phyloP scores from a whole-genome alignment of 208 protist genomes.

The Crithidia brevicula region DNA sequence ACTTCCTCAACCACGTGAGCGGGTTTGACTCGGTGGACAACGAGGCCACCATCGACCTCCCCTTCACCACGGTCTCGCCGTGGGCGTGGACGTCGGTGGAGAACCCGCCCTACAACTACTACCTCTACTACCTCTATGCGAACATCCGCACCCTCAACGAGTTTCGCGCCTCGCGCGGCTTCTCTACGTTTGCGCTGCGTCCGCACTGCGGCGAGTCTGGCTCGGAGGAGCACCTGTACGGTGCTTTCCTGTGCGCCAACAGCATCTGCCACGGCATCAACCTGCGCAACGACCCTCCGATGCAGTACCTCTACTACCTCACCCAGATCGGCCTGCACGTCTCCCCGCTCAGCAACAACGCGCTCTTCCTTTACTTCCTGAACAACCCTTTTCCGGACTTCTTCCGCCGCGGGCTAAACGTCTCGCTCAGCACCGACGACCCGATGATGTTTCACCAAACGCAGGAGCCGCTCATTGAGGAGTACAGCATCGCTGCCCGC shows the following conservation, averaged over 20 bases:
- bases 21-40: slow-evolving; percentile 99
- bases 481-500: slow-evolving; percentile 94
- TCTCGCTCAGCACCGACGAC: slow-evolving; percentile 98
- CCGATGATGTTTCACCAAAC: slow-evolving; percentile 98
- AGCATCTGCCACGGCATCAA: slow-evolving; percentile 99
- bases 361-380: slow-evolving; percentile 97
- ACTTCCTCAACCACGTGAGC: slow-evolving; percentile 97
- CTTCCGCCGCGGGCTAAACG: slow-evolving; percentile 97
- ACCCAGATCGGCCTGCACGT: slow-evolving; percentile 98
- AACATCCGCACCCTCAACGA: slow-evolving; percentile 98
- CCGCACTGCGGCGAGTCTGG: slow-evolving; percentile 98
- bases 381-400: slow-evolving; percentile 97
- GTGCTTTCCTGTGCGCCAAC: slow-evolving; percentile 95
- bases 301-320: slow-evolving; percentile 99
- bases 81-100: slow-evolving; percentile 93
- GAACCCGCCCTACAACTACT: slow-evolving; percentile 99
- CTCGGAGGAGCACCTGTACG: slow-evolving; percentile 93
- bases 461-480: slow-evolving; percentile 93
- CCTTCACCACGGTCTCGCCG: slow-evolving; percentile 84
- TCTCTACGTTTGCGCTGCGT: slow-evolving; percentile 97
- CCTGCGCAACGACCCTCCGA: slow-evolving; percentile 92
- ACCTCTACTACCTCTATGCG: slow-evolving; percentile 98
- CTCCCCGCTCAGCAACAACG: slow-evolving; percentile 99
- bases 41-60: slow-evolving; percentile 95
- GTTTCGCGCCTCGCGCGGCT: slow-evolving; percentile 88